A percentile compares a stretch with the other conserved stretches of the same genome.
These are phyloP conservation scores for Torulaspora maleeae DNA, from an alignment of 805 yeast genomes.

Conservation along the genomic window DNA sequence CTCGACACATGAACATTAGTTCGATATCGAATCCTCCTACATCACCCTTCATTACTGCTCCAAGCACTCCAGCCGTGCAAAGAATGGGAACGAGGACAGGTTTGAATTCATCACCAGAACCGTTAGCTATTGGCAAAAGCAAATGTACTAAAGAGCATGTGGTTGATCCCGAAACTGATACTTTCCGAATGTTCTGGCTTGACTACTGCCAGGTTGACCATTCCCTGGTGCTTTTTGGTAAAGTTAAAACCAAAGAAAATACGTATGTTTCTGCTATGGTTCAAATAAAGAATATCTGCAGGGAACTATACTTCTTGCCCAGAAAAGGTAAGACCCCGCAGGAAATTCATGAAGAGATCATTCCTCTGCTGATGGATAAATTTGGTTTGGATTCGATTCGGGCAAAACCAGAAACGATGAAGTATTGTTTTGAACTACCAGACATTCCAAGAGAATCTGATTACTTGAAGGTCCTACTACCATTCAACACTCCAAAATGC, in stretches of 20 bases:
- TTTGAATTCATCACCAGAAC: conserved; percentile 6
- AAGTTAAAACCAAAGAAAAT: conserved; percentile 56
- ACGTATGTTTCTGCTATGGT: conserved; percentile 67
- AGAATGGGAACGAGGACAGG: background rate
- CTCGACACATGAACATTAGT: conserved; percentile 27
- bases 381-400: conserved; percentile 58
- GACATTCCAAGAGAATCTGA: conserved; percentile 72
- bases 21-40: conserved; percentile 23
- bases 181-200: conserved; percentile 79
- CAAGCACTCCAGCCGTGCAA: conserved; percentile 28
- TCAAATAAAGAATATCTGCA: conserved; percentile 61
- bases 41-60: conserved; percentile 35
- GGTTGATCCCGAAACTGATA: conserved; percentile 40
- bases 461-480: conserved; percentile 72
- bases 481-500: conserved; percentile 61
- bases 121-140: conserved; percentile 11
- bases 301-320: conserved; percentile 78
- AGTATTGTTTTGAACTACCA: conserved; percentile 84
- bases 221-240: conserved; percentile 73
- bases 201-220: conserved; percentile 79
- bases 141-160: conserved; percentile 30
- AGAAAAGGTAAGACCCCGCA: conserved; percentile 49
- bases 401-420: conserved; percentile 66
- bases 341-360: conserved; percentile 76
- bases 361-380: conserved; percentile 57